Percentiles rank a stretch among this genome's conserved stretches.
Evolutionary conservation across 2,329 filamentous ascomycete genomes (phyloP).

Genomic region (Diplodia seriata): DNA sequence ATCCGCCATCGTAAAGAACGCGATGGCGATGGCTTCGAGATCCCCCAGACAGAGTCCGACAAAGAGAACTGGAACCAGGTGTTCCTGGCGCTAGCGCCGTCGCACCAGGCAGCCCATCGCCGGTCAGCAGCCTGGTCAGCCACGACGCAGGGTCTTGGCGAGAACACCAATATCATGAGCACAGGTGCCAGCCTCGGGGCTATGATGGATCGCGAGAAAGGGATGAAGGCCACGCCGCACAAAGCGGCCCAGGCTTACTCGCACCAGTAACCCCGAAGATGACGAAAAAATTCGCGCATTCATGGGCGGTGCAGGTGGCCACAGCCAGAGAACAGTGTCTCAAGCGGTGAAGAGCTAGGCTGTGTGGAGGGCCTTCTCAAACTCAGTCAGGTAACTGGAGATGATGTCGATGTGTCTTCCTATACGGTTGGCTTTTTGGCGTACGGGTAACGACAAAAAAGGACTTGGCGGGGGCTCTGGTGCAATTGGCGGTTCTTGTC

Average conservation of each 20-base stretch:
- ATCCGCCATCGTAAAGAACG: slow-evolving; percentile 35
- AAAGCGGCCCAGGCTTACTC: slow-evolving; percentile 13
- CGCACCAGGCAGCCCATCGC: slow-evolving; percentile 11
- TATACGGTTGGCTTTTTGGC: background rate
- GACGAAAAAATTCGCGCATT: slow-evolving; percentile 75
- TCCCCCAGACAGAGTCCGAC: slow-evolving; percentile 76
- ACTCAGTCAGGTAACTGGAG: slow-evolving; percentile 89
- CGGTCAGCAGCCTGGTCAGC: slow-evolving; percentile 24
- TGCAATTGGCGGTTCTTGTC: slow-evolving; percentile 7
- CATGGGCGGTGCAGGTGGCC: slow-evolving; percentile 72
- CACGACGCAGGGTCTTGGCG: slow-evolving; percentile 53
- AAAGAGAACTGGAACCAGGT: slow-evolving; percentile 84
- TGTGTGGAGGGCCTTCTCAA: slow-evolving; percentile 89
- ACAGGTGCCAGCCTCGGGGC: slow-evolving; percentile 47
- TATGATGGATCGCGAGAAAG: slow-evolving; percentile 40
- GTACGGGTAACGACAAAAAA: slow-evolving; percentile 17
- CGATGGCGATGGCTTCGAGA: slow-evolving; percentile 56
- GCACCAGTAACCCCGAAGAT: slow-evolving; percentile 49
- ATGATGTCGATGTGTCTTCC: slow-evolving; percentile 12
- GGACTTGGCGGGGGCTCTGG: background rate
- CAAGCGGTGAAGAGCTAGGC: slow-evolving; percentile 72
- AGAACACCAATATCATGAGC: slow-evolving; percentile 53
- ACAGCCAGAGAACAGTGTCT: slow-evolving; percentile 50
- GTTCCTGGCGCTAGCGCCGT: slow-evolving; percentile 34
- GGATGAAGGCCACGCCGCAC: slow-evolving; percentile 14